Evolutionary conservation across 1,284 basidiomycete species (phyloP), one percentile per base, ranked within the genome.

Genomic region (Salmacisia buchloeana): DNA sequence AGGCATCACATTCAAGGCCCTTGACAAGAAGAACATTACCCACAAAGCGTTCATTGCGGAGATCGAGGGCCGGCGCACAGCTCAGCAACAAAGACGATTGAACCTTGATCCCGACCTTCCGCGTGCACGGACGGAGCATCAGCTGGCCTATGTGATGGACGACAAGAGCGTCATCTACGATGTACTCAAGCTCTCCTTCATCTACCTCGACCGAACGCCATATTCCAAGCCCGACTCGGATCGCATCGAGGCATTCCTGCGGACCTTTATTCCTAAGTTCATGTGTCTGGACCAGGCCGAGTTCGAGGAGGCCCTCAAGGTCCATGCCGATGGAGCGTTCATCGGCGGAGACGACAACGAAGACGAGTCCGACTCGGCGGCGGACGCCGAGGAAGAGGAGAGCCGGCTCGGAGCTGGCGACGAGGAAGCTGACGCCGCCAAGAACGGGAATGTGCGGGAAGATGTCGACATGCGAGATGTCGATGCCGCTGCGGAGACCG

Each of bases 1-100:
- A 78, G 93, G 92, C 4, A 89, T 92, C 76, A 88, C 86, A 68
- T 96, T 96, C 87, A 97, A 97, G 83, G 85, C 85, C 54, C 91
- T 91, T 78, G 96, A 99, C 83, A 97, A 97, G 85, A 97, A 97
- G 83, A 87, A 86, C 60, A 89, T 96, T 76, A 94, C 92, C 3
- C 85, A 89, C 56, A 97, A 94, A 82, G 85, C 88, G 67, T 89
- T 98, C 74, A 87, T 97, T 54, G 85, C 84, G 46, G 92, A 98
- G 74, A 91, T 97, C 73, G 94, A 97, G 81, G 81, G 83, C 46
- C 83, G 88, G 65, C 88, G 89, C 75, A 84, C 85, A 31, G 86
- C 88, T 75, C 90, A 93, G 80, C 87, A 89, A 67, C 75, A 78
- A 62, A 68, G 72, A 38, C 59, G 76, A 33, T 67, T 77, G 31